These are phyloP conservation scores for Debaryomycetaceae sp. DNA, from an alignment of 1,139 yeast species.

Conservation along the genomic window DNA sequence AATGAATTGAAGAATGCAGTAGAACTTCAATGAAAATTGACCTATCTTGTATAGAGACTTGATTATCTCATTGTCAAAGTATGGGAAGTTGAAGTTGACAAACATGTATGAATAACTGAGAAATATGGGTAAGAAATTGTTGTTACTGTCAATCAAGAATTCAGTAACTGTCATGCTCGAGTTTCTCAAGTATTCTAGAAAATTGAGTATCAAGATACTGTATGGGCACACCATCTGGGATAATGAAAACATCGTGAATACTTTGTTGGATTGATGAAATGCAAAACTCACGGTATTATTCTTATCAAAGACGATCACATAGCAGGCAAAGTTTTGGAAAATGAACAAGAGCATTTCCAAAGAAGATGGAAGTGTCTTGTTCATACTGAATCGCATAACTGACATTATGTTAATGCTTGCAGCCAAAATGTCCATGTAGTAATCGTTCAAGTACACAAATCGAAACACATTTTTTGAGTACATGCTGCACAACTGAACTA, in stretches of 20 bases:
- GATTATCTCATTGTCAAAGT: slow-evolving; percentile 5
- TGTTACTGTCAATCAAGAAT: slow-evolving; percentile 19
- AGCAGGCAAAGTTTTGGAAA: slow-evolving; percentile 2
- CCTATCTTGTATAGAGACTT: slow-evolving; percentile 12
- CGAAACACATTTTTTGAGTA: slow-evolving; percentile 3
- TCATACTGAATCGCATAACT: slow-evolving; percentile 15
- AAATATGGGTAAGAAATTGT: slow-evolving; percentile 23
- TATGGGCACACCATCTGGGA: slow-evolving; percentile 13
- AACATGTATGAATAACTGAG: slow-evolving; percentile 24
- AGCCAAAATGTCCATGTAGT: slow-evolving; percentile 15
- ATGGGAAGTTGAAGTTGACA: slow-evolving; percentile 17
- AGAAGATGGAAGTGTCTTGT: slow-evolving; percentile 1
- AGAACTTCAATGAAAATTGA: slow-evolving; percentile 21
- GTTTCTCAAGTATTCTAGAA: slow-evolving; percentile 8
- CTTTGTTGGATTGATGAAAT: slow-evolving; percentile 5
- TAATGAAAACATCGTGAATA: slow-evolving; percentile 7
- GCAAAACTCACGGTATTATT: slow-evolving; percentile 5
- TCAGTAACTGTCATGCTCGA: slow-evolving; percentile 1
- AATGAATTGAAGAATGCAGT: slow-evolving; percentile 22
- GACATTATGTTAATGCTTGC: slow-evolving; percentile 18
- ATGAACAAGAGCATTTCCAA: slow-evolving; percentile 3
- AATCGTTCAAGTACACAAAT: slow-evolving; percentile 10
- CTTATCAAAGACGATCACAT: slow-evolving; percentile 1
- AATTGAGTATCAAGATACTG: slow-evolving; percentile 13
- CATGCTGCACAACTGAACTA: slow-evolving; percentile 2